Evolutionary conservation across 805 yeast species (phyloP).

Genomic region (Metschnikowia chrysomelidarum): DNA sequence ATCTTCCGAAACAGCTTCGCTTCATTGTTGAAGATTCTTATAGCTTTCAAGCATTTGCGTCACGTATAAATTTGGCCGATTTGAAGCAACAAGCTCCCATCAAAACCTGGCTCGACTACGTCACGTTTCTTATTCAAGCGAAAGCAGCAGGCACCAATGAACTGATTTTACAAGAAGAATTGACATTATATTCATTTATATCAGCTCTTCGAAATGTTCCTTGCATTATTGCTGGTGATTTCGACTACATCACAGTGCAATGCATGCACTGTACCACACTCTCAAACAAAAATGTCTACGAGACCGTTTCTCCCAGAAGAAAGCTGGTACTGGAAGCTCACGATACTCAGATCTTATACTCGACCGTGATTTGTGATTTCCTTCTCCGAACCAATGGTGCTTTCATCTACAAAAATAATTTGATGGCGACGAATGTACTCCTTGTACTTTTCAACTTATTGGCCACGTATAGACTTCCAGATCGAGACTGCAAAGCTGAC

Average conservation of each 20-base stretch:
- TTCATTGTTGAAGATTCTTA: slow-evolving; percentile 10
- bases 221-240: slow-evolving; percentile 41
- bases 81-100: slow-evolving; percentile 1
- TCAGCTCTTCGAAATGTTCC: slow-evolving; percentile 42
- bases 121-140: slow-evolving; percentile 11
- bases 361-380: slow-evolving; percentile 23
- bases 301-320: slow-evolving; percentile 23
- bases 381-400: slow-evolving; percentile 12
- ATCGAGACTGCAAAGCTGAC: slow-evolving; percentile 19
- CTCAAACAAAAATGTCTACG: slow-evolving; percentile 26
- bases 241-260: slow-evolving; percentile 24
- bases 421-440: slow-evolving; percentile 42
- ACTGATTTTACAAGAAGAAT: slow-evolving; percentile 10
- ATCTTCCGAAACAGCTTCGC: slow-evolving; percentile 6
- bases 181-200: slow-evolving; percentile 28
- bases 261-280: slow-evolving; percentile 41
- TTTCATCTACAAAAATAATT: slow-evolving; percentile 18
- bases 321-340: slow-evolving; percentile 22
- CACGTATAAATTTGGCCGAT: background rate
- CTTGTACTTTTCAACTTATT: slow-evolving; percentile 50
- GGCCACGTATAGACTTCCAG: slow-evolving; percentile 51
- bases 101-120: slow-evolving; percentile 24
- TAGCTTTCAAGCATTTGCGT: slow-evolving; percentile 3
- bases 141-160: background rate
- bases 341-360: slow-evolving; percentile 25